A percentile compares a stretch with the other conserved stretches of the same genome.
These are phyloP conservation scores for Sistotremastrum niveocremeum DNA, from an alignment of 768 basidiomycete species.

Conservation along the genomic window DNA sequence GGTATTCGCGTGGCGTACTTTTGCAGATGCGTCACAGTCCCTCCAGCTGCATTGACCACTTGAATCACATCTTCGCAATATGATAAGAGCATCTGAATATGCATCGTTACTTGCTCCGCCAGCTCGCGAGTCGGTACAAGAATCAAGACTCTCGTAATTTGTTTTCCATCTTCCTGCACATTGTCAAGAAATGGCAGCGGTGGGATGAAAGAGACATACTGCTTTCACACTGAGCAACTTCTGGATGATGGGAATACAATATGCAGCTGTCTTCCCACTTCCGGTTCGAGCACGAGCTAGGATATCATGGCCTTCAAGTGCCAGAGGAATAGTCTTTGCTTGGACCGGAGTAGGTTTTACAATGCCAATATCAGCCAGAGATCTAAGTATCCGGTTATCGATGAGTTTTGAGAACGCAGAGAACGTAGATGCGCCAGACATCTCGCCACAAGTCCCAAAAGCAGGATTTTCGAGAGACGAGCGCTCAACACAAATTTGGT, in stretches of 20 bases:
- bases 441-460: no score
- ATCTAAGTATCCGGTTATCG: constrained; percentile 73
- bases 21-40: constrained; percentile 57
- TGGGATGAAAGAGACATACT: constrained; percentile 34
- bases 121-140: constrained; percentile 88
- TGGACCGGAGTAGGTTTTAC: constrained; percentile 88
- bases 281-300: constrained; percentile 91
- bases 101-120: constrained; percentile 74
- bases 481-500: no score
- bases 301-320: constrained; percentile 80
- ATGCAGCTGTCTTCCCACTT: constrained; percentile 94
- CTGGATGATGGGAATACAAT: constrained; percentile 83
- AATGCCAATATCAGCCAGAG: constrained; percentile 84
- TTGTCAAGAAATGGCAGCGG: background rate
- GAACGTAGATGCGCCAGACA: constrained; percentile 15
- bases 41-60: constrained; percentile 64
- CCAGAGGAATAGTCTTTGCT: constrained; percentile 81
- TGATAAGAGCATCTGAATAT: constrained; percentile 46
- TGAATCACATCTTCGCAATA: constrained; percentile 73
- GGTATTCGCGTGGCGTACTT: constrained; percentile 29
- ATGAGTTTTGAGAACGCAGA: constrained; percentile 58
- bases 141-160: constrained; percentile 60
- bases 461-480: no score
- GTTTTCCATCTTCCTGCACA: constrained; percentile 27
- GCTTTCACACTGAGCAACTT: constrained; percentile 72